Percentiles rank a stretch among this genome's conserved stretches.
phyloP scores from a whole-genome alignment of 495 filamentous ascomycete genomes.

The Xylaria longipes region DNA sequence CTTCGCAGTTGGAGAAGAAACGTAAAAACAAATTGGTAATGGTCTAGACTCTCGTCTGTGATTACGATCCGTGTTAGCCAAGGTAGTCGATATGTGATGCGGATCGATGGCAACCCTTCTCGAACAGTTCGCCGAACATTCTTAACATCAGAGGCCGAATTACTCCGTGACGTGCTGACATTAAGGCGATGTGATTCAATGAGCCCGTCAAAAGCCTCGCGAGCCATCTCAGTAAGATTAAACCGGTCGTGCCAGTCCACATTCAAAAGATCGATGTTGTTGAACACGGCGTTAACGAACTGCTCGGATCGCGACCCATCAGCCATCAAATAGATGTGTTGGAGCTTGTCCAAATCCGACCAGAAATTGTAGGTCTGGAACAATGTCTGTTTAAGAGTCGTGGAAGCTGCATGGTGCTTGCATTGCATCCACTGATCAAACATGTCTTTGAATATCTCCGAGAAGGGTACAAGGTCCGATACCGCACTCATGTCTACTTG shows the following conservation, averaged over 20 bases:
- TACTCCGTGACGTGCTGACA: constrained; percentile 56
- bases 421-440: constrained; percentile 76
- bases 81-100: constrained; percentile 68
- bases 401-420: constrained; percentile 71
- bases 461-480: constrained; percentile 71
- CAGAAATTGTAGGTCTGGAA: constrained; percentile 73
- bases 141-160: constrained; percentile 38
- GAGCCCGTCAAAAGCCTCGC: constrained; percentile 65
- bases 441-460: constrained; percentile 70
- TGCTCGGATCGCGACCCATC: constrained; percentile 68
- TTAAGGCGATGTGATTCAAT: constrained; percentile 66
- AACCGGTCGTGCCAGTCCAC: constrained; percentile 82
- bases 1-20: constrained; percentile 80
- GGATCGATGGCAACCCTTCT: constrained; percentile 59
- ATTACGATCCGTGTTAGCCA: constrained; percentile 91
- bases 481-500: constrained; percentile 63
- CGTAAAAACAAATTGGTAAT: constrained; percentile 73
- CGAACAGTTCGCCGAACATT: constrained; percentile 53
- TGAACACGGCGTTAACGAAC: constrained; percentile 75
- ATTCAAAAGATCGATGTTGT: constrained; percentile 72
- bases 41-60: constrained; percentile 60
- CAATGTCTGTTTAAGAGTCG: constrained; percentile 67
- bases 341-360: constrained; percentile 68
- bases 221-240: constrained; percentile 78
- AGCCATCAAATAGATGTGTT: constrained; percentile 73